These are phyloP conservation scores for Hemisphaericaspora nanyangensis DNA, from an alignment of 805 yeast species.

Conservation along the genomic window DNA sequence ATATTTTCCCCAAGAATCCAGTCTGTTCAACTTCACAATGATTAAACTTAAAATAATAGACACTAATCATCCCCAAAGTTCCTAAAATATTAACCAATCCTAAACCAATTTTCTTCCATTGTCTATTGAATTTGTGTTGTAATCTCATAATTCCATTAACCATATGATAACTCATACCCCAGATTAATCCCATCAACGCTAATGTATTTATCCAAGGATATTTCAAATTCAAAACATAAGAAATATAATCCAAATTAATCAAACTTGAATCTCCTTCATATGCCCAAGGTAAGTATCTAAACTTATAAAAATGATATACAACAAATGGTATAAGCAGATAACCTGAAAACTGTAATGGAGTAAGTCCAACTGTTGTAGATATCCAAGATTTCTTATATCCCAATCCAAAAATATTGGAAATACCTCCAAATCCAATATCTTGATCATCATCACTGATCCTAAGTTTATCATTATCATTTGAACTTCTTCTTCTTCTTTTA, in stretches of 20 bases:
- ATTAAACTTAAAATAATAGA: constrained; percentile 19
- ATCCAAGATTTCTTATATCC: constrained; percentile 49
- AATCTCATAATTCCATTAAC: constrained; percentile 51
- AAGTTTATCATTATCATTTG: constrained; percentile 7
- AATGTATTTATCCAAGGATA: constrained; percentile 5
- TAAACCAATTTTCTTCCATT: constrained; percentile 45
- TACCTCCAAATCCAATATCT: constrained; percentile 59
- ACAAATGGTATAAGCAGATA: constrained; percentile 46
- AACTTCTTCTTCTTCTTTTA: constrained; percentile 4
- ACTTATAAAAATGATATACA: constrained; percentile 43
- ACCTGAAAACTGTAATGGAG: constrained; percentile 60
- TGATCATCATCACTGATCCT: constrained; percentile 35
- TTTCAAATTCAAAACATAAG: constrained; percentile 26
- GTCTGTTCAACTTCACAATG: constrained; percentile 13
- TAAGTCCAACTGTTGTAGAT: constrained; percentile 37
- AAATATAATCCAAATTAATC: constrained; percentile 49
- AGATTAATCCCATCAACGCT: constrained; percentile 21
- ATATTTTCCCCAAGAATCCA: constrained; percentile 28
- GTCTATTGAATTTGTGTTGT: constrained; percentile 33
- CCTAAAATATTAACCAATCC: constrained; percentile 33
- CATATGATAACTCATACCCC: constrained; percentile 48
- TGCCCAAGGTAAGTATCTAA: constrained; percentile 47
- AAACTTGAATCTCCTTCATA: constrained; percentile 65
- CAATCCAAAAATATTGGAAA: constrained; percentile 50
- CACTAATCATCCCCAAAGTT: constrained; percentile 32